Conservation (phyloP, 1,139 yeast species). For the Sugiyamaella pinicola region DNA sequence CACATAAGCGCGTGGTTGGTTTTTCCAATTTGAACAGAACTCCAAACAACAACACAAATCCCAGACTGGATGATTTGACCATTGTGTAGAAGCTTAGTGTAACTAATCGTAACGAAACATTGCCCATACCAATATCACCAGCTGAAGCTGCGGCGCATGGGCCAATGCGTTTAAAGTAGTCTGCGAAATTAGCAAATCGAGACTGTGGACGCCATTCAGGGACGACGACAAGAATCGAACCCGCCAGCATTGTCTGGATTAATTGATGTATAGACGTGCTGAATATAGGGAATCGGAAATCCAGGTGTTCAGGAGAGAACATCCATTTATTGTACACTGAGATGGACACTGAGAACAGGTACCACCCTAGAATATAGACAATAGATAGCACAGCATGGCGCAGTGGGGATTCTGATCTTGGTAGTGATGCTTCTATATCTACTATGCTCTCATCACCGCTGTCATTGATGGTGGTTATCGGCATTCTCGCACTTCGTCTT, state of each 20-base stretch:
- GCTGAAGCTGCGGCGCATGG: conserved; percentile 90
- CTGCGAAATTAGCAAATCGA: conserved; percentile 21
- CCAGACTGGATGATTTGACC: conserved; percentile 82
- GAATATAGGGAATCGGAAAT: conserved; percentile 79
- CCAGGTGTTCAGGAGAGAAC: conserved; percentile 73
- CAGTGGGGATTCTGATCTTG: conserved; percentile 14
- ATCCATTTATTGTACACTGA: conserved; percentile 97
- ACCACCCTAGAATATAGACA: conserved; percentile 42
- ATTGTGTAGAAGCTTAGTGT: conserved; percentile 88
- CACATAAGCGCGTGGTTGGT: conserved; percentile 63
- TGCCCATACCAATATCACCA: conserved; percentile 92
- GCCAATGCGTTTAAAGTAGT: conserved; percentile 52
- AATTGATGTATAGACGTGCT: conserved; percentile 86
- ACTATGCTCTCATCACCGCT: neutral
- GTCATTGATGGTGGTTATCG: neutral
- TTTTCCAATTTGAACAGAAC: conserved; percentile 74
- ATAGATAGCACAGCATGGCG: conserved; percentile 18
- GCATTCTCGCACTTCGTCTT: conserved; percentile 14
- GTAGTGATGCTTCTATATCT: conserved; percentile 6
- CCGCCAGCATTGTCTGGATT: conserved; percentile 49
- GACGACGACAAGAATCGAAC: conserved; percentile 15
- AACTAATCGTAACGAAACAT: conserved; percentile 75
- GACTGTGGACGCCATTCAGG: conserved; percentile 17
- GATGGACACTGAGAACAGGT: conserved; percentile 61
- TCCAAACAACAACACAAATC: conserved; percentile 86